A percentile compares a stretch with the other conserved stretches of the same genome.
phyloP scores from a whole-genome alignment of 768 basidiomycete species.

The Chalciporus piperatus region DNA sequence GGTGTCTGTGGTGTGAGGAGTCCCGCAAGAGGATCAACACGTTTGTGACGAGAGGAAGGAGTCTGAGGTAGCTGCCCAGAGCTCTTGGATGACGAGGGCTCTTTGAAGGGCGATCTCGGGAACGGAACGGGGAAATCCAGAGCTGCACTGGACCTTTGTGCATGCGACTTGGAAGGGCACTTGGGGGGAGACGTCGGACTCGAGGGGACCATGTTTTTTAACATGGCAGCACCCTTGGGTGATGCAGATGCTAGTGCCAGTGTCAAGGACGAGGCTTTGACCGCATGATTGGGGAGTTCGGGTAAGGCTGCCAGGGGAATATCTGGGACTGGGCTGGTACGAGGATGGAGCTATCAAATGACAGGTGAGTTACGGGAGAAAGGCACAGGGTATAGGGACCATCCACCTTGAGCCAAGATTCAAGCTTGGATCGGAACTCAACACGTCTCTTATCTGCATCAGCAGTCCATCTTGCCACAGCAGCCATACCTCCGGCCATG shows the following conservation, averaged over 20 bases:
- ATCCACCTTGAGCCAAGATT: slow-evolving; percentile 60
- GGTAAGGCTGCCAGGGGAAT: slow-evolving; percentile 70
- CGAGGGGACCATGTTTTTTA: slow-evolving; percentile 31
- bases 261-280: slow-evolving; percentile 67
- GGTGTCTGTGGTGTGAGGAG: slow-evolving; percentile 38
- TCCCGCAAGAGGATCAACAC: slow-evolving; percentile 32
- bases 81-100: slow-evolving; percentile 45
- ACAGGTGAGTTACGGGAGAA: slow-evolving; percentile 8
- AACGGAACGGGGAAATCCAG: slow-evolving; percentile 38
- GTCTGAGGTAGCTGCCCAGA: slow-evolving; percentile 54
- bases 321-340: slow-evolving; percentile 43
- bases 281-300: slow-evolving; percentile 40
- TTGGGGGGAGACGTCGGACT: slow-evolving; percentile 37
- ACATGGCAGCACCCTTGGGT: slow-evolving; percentile 49
- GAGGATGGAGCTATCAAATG: slow-evolving; percentile 48
- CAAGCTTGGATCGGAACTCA: slow-evolving; percentile 57
- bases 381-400: neutral
- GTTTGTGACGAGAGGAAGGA: slow-evolving; percentile 49
- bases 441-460: slow-evolving; percentile 58
- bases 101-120: slow-evolving; percentile 36
- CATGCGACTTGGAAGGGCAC: slow-evolving; percentile 39
- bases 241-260: slow-evolving; percentile 70
- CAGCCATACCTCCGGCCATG: slow-evolving; percentile 81
- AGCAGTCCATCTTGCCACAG: slow-evolving; percentile 85
- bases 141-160: slow-evolving; percentile 11